Evolutionary conservation across 495 filamentous ascomycete genomes (phyloP).

Genomic region (Trichoderma parareesei): DNA sequence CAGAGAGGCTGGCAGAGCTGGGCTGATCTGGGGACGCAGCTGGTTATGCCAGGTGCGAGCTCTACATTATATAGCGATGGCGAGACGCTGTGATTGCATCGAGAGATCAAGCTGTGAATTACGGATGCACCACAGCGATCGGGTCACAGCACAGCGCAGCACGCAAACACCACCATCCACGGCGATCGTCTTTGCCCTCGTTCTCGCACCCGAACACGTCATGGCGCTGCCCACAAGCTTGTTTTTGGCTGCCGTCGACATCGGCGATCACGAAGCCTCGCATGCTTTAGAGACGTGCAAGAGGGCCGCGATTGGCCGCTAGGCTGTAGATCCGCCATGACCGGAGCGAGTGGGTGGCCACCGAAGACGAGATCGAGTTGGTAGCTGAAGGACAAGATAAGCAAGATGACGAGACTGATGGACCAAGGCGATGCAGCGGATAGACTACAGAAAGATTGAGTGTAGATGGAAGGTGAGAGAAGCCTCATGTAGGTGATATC

Average conservation of each 20-base stretch:
- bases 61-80: not conserved
- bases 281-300: slow-evolving; percentile 3
- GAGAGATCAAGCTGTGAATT: not conserved
- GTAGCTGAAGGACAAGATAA: not conserved
- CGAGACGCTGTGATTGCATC: not conserved
- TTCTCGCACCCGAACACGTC: not conserved
- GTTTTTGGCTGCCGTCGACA: slow-evolving; percentile 2
- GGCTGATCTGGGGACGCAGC: not conserved
- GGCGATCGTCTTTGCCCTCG: not conserved
- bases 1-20: not conserved
- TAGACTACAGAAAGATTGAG: no score
- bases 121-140: not conserved
- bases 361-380: not conserved
- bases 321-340: slow-evolving; percentile 5
- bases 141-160: not conserved
- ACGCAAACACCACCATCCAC: not conserved
- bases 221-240: slow-evolving; percentile 1
- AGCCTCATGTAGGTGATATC: no score
- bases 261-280: not conserved
- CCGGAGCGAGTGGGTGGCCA: not conserved
- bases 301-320: not conserved
- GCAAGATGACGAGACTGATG: not conserved
- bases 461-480: no score
- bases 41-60: no score
- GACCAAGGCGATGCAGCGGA: no score